phyloP scores from a whole-genome alignment of 352 stramenopile species.

The Phytopythium boreale region DNA sequence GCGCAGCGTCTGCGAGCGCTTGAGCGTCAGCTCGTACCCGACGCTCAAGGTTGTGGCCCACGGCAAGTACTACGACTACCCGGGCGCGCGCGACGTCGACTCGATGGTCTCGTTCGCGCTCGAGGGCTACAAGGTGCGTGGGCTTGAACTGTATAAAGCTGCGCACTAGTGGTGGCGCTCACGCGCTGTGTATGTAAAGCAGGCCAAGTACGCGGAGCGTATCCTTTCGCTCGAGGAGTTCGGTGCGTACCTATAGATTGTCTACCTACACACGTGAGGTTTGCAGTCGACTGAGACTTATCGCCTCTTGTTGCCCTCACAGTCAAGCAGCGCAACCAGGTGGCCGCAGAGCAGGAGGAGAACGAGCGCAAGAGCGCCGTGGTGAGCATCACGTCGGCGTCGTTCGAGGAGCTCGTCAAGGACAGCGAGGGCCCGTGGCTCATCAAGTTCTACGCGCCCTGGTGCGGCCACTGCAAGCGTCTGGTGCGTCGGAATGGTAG shows the following conservation, averaged over 20 bases:
- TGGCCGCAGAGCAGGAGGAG: slow-evolving; percentile 44
- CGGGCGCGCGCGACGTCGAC: slow-evolving; percentile 48
- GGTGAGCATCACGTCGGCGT: slow-evolving; percentile 43
- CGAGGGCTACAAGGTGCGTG: slow-evolving; percentile 63
- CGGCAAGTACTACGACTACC: slow-evolving; percentile 72
- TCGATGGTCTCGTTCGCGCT: slow-evolving; percentile 52
- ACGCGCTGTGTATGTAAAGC: not conserved
- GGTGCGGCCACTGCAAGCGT: slow-evolving; percentile 82
- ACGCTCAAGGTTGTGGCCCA: slow-evolving; percentile 72
- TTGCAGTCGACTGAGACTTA: too few relatives aligned
- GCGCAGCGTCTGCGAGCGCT: slow-evolving; percentile 70
- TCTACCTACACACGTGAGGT: too few relatives aligned
- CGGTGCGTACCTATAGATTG: slow-evolving; percentile 37
- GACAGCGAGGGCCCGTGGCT: slow-evolving; percentile 61
- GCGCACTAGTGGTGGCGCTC: not conserved
- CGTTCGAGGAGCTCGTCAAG: slow-evolving; percentile 62
- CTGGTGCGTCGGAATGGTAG: slow-evolving; percentile 32
- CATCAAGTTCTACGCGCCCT: slow-evolving; percentile 83
- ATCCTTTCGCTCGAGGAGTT: slow-evolving; percentile 61
- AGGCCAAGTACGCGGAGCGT: slow-evolving; percentile 45
- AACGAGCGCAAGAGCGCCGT: slow-evolving; percentile 52
- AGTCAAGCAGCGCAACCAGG: slow-evolving; percentile 33
- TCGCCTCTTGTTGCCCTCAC: not conserved
- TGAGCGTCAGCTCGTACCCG: slow-evolving; percentile 77
- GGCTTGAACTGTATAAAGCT: not conserved